Percentiles rank a stretch among this genome's conserved stretches.
Evolutionary conservation across 2,329 filamentous ascomycete genomes (phyloP).

Genomic region (Clonostachys chloroleuca): DNA sequence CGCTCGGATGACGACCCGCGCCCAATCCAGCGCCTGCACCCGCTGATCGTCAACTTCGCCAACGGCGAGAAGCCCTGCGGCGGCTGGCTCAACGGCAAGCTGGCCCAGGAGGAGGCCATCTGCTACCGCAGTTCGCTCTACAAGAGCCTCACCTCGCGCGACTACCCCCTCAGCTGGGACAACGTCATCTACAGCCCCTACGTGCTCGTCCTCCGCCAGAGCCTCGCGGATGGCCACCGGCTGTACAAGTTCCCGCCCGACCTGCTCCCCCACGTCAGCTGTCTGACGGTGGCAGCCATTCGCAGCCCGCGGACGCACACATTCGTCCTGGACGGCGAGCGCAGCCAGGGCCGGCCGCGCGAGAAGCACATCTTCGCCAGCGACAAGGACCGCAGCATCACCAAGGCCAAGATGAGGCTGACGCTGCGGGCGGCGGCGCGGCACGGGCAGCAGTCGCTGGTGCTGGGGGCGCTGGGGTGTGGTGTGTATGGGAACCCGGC

Average conservation of each 20-base stretch:
- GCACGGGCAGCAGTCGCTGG: conserved; percentile 50
- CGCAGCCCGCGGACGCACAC: conserved; percentile 26
- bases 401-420: conserved; percentile 59
- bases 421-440: conserved; percentile 54
- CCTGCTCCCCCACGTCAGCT: conserved; percentile 47
- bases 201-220: conserved; percentile 53
- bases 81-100: conserved; percentile 55
- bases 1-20: too few relatives aligned
- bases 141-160: conserved; percentile 35
- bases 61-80: conserved; percentile 55
- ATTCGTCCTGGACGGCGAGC: conserved; percentile 5
- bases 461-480: conserved; percentile 67
- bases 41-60: conserved; percentile 58
- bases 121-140: conserved; percentile 58
- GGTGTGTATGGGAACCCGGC: conserved; percentile 62
- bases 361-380: conserved; percentile 31
- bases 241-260: conserved; percentile 31
- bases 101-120: conserved; percentile 66
- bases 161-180: conserved; percentile 48
- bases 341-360: conserved; percentile 4
- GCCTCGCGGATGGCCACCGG: conserved; percentile 36
- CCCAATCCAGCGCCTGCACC: too few relatives aligned
- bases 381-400: conserved; percentile 41
- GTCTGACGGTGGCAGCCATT: conserved; percentile 56
- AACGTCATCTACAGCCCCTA: conserved; percentile 55